Evolutionary conservation across 148 eudicot species (phyloP).

Genomic region (Dianthus caryophyllus): DNA sequence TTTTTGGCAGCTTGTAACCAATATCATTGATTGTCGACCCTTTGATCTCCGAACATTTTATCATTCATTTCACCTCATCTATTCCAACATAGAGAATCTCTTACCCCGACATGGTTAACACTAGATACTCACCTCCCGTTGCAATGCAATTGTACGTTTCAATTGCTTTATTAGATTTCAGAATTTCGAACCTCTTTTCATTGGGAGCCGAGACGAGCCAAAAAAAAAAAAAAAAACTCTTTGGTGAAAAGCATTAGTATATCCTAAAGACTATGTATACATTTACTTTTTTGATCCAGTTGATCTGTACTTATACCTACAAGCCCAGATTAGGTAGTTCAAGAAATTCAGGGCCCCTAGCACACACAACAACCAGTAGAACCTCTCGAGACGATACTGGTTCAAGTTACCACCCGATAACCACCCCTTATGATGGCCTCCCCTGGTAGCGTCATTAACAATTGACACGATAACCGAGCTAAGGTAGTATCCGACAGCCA

Average conservation of each 20-base stretch:
- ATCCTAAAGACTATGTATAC: not conserved
- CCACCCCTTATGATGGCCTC: constrained; percentile 39
- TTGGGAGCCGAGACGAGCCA: too few species aligned
- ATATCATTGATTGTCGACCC: too few species aligned
- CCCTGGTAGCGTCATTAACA: constrained; percentile 43
- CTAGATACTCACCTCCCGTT: too few species aligned
- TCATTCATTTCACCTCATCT: too few species aligned
- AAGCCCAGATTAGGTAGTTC: constrained; percentile 61
- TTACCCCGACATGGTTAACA: too few species aligned
- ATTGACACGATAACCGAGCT: constrained; percentile 56
- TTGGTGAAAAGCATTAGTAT: not conserved
- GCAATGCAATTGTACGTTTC: too few species aligned
- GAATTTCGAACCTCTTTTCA: not conserved
- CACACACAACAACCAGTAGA: constrained; percentile 63
- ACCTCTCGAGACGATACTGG: constrained; percentile 49
- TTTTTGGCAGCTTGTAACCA: too few species aligned
- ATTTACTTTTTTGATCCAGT: constrained; percentile 25
- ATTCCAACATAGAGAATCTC: too few species aligned
- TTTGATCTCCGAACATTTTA: too few species aligned
- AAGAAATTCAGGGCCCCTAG: constrained; percentile 51
- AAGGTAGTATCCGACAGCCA: constrained; percentile 65
- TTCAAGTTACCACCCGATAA: constrained; percentile 49
- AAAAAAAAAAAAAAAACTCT: too few species aligned
- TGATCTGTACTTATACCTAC: constrained; percentile 52
- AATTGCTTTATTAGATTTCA: too few species aligned